Conservation (phyloP, 2,329 filamentous ascomycete species). For the Coniella vitis region DNA sequence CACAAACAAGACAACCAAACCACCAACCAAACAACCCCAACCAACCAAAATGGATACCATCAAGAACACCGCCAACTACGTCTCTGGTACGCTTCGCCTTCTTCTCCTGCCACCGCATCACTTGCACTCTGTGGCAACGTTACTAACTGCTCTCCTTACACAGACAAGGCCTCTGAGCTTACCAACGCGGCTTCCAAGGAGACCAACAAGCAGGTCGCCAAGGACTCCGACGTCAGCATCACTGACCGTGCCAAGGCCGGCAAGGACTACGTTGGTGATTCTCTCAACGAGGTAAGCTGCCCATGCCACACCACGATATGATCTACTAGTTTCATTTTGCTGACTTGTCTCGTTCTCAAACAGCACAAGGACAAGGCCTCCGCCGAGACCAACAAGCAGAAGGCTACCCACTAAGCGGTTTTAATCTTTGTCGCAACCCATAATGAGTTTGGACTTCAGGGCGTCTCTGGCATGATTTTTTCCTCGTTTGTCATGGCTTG, state of each 20-base stretch:
- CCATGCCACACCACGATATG: background rate
- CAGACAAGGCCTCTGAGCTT: constrained; percentile 24
- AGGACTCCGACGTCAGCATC: constrained; percentile 42
- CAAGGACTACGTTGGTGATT: constrained; percentile 15
- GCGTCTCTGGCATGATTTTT: constrained; percentile 8
- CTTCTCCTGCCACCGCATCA: constrained; percentile 22
- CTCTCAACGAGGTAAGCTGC: constrained; percentile 17
- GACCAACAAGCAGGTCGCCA: constrained; percentile 53
- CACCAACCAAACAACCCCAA: constrained; percentile 13
- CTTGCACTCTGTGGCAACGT: background rate
- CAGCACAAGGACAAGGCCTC: constrained; percentile 28
- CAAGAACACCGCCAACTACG: constrained; percentile 52
- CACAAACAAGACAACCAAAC: constrained; percentile 14
- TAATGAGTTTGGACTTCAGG: constrained; percentile 6
- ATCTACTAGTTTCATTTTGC: background rate
- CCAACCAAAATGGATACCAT: constrained; percentile 32
- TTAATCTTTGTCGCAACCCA: background rate
- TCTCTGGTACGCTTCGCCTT: constrained; percentile 48
- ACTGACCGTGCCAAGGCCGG: constrained; percentile 31
- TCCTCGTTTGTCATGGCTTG: background rate
- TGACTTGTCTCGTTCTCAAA: too few species aligned
- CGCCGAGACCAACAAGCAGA: constrained; percentile 33
- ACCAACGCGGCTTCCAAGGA: constrained; percentile 44
- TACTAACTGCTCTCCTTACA: background rate
- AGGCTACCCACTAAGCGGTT: constrained; percentile 28